Evolutionary conservation across 75 land plant species (phyloP).

Genomic region (Cunninghamia lanceolata): DNA sequence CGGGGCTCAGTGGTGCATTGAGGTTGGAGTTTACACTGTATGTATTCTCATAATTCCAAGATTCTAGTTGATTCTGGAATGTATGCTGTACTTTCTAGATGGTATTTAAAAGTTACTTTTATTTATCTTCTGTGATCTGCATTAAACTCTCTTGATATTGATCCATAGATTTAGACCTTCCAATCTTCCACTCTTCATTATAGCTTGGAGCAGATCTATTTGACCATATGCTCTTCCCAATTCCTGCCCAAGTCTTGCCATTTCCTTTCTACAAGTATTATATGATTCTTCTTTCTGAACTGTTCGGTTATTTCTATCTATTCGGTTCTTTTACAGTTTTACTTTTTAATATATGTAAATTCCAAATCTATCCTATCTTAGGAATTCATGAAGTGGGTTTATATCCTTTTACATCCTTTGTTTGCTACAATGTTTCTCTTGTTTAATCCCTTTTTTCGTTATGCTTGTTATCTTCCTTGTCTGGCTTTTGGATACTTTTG

Average conservation of each 20-base stretch:
- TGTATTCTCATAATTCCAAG: neutral
- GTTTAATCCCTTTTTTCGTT: neutral
- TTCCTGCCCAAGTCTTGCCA: neutral
- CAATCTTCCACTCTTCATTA: neutral
- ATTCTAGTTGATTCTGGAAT: neutral
- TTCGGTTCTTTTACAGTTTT: neutral
- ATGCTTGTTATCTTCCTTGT: neutral
- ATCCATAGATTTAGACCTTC: neutral
- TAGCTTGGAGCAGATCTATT: neutral
- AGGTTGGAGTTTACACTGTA: constrained; percentile 93
- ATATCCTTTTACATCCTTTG: neutral
- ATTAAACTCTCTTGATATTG: neutral
- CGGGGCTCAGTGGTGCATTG: constrained; percentile 85
- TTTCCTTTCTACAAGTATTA: neutral
- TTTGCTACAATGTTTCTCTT: neutral
- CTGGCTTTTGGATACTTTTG: neutral
- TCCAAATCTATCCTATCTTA: neutral
- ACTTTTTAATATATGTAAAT: neutral
- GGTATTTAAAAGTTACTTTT: neutral
- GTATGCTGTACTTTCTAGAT: neutral
- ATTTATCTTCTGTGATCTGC: neutral
- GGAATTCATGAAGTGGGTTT: neutral
- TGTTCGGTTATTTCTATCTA: neutral
- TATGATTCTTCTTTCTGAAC: neutral
- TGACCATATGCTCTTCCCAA: neutral